These are phyloP conservation scores for Neurospora sublineolata DNA, from an alignment of 495 filamentous ascomycete species.

Conservation along the genomic window DNA sequence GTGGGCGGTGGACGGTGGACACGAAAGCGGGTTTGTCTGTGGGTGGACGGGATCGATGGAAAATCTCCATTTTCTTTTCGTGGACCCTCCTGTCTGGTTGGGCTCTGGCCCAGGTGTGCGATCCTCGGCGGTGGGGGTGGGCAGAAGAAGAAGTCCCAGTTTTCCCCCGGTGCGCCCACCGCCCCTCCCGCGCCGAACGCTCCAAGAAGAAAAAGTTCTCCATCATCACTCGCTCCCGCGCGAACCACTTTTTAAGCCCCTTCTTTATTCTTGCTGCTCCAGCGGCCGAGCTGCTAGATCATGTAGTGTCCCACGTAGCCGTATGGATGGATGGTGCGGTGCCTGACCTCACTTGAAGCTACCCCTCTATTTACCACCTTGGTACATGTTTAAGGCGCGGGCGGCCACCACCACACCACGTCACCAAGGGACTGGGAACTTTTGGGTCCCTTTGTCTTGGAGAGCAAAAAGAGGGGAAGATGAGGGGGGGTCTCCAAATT, in stretches of 20 bases:
- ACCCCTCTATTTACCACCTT: not conserved
- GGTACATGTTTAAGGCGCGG: not conserved
- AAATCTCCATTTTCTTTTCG: not conserved
- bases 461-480: not conserved
- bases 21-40: not conserved
- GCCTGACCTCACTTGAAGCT: not conserved
- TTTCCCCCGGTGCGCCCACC: not conserved
- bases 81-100: not conserved
- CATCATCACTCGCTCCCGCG: not conserved
- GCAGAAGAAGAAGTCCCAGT: not conserved
- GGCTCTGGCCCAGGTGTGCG: not conserved
- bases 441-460: not conserved
- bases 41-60: not conserved
- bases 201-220: not conserved
- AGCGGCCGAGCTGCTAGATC: not conserved
- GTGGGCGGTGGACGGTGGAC: not conserved
- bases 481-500: not conserved
- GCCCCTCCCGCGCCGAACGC: not conserved
- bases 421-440: not conserved
- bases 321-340: not conserved
- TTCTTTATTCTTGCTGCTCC: not conserved
- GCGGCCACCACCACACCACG: not conserved
- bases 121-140: not conserved
- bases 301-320: not conserved
- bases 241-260: not conserved